Conservation (phyloP, 768 basidiomycete species). For the Suillus subalutaceus region DNA sequence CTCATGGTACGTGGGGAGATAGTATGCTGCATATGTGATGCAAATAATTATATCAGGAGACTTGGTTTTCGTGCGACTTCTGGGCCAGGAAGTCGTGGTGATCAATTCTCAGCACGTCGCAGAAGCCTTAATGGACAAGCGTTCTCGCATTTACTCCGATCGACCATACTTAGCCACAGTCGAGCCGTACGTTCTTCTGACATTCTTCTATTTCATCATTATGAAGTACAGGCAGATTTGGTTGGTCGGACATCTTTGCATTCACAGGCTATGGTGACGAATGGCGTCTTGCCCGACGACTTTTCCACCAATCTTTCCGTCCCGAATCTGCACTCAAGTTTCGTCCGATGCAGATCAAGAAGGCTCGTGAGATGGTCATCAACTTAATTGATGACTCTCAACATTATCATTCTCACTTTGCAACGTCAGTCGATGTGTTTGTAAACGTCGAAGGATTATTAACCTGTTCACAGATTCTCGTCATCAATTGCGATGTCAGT, state of each 20-base stretch:
- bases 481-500: slow-evolving; percentile 7
- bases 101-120: slow-evolving; percentile 9
- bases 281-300: slow-evolving; percentile 34
- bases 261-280: slow-evolving; percentile 6
- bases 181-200: background rate
- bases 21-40: background rate
- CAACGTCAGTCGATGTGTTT: slow-evolving; percentile 3
- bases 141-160: slow-evolving; percentile 14
- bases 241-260: slow-evolving; percentile 5
- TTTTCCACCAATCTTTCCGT: slow-evolving; percentile 43
- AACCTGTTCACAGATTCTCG: slow-evolving; percentile 16
- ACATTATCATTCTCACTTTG: slow-evolving; percentile 28
- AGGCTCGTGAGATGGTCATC: slow-evolving; percentile 28
- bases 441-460: background rate
- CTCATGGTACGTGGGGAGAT: slow-evolving; percentile 21
- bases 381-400: slow-evolving; percentile 31
- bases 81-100: slow-evolving; percentile 8
- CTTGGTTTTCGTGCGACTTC: slow-evolving; percentile 5
- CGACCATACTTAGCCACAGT: slow-evolving; percentile 8
- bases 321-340: slow-evolving; percentile 29
- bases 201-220: background rate
- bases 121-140: slow-evolving; percentile 8
- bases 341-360: slow-evolving; percentile 27
- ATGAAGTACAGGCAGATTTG: slow-evolving; percentile 3
- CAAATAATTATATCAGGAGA: slow-evolving; percentile 3